These are phyloP conservation scores for Chaetomiaceae sp. DNA, from an alignment of 2,329 filamentous ascomycete genomes.

Conservation along the genomic window DNA sequence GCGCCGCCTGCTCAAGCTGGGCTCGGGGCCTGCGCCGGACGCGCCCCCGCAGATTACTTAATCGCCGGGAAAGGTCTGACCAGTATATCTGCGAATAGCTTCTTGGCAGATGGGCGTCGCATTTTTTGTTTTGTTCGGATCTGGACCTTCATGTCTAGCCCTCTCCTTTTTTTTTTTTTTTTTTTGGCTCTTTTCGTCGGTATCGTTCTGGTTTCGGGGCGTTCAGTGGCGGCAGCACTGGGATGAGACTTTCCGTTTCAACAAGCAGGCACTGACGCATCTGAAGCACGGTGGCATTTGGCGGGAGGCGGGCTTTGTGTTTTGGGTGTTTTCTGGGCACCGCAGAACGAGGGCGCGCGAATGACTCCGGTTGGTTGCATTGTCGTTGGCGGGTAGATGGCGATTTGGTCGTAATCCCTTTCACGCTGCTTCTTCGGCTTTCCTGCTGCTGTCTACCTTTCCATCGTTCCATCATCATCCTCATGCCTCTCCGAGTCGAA, in stretches of 20 bases:
- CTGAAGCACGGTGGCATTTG: neutral
- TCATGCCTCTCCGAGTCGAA: too few relatives aligned
- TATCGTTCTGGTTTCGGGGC: neutral
- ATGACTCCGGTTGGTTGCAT: neutral
- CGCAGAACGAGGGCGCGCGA: neutral
- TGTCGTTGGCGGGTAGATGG: neutral
- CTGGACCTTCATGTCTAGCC: neutral
- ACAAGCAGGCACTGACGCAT: neutral
- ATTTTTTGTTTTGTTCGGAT: neutral
- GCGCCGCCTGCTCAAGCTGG: slow-evolving; percentile 44
- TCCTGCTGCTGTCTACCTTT: too few relatives aligned
- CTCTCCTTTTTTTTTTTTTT: neutral
- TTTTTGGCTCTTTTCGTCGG: neutral
- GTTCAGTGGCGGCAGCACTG: neutral
- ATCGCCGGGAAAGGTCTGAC: slow-evolving; percentile 14
- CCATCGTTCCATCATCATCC: too few relatives aligned
- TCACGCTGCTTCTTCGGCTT: too few relatives aligned
- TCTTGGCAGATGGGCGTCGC: neutral
- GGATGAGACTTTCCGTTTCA: neutral
- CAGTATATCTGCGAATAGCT: neutral
- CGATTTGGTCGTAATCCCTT: too few relatives aligned
- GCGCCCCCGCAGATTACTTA: slow-evolving; percentile 1
- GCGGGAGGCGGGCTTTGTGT: neutral
- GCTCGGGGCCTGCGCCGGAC: neutral
- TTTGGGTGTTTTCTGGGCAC: neutral